Evolutionary conservation across 2,329 filamentous ascomycete genomes (phyloP).

Genomic region (Trichoderma hamatum): DNA sequence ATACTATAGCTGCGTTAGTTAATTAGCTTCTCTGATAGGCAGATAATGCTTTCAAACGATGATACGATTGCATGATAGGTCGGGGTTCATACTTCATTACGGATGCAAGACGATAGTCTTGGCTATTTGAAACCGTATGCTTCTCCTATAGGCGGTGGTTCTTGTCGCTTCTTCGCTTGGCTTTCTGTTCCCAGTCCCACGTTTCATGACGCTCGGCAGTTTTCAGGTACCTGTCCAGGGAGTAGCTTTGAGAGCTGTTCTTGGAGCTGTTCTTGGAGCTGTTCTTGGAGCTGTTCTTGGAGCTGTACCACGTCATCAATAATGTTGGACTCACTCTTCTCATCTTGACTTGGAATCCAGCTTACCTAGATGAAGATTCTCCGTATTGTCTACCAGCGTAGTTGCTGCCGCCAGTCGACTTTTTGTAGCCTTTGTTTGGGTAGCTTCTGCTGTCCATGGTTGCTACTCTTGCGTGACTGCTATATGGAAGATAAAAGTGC

Average conservation of each 20-base stretch:
- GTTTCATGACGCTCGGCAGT: constrained; percentile 1
- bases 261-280: neutral
- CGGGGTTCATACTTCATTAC: neutral
- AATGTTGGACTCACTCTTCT: accelerated
- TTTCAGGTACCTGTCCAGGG: neutral
- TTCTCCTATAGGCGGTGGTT: neutral
- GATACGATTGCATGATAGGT: neutral
- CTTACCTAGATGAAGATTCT: neutral
- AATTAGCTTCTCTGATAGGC: neutral
- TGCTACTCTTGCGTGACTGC: neutral
- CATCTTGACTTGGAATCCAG: too few species aligned
- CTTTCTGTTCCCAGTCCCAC: constrained; percentile 16
- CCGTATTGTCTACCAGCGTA: neutral
- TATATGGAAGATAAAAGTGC: neutral
- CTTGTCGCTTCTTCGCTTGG: neutral
- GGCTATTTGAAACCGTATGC: neutral
- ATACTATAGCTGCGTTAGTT: neutral
- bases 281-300: neutral
- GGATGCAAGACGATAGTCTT: neutral
- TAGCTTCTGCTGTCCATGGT: neutral
- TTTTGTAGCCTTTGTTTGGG: neutral
- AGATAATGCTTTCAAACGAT: neutral
- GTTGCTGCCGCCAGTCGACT: neutral
- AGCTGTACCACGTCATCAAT: neutral
- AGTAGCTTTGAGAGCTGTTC: neutral